A percentile compares a stretch with the other conserved stretches of the same genome.
These are phyloP conservation scores for Termitomyces sp. DNA, from an alignment of 768 basidiomycete species.

Conservation along the genomic window DNA sequence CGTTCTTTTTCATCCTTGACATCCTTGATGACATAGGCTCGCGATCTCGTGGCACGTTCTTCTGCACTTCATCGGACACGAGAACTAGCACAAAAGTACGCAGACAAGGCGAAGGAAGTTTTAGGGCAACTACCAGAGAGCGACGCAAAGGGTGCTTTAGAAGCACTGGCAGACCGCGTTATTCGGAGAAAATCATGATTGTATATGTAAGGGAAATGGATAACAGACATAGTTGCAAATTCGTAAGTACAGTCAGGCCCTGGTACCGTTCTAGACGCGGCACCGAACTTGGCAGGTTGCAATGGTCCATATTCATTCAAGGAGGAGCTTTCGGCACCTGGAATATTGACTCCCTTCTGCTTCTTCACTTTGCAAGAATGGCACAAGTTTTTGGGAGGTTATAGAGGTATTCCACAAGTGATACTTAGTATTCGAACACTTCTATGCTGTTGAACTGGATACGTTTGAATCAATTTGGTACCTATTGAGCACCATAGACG, in stretches of 20 bases:
- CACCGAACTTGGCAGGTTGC: background rate
- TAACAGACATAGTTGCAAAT: background rate
- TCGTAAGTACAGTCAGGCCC: background rate
- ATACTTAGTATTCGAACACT: too few relatives aligned
- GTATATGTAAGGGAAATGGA: background rate
- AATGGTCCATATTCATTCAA: too few relatives aligned
- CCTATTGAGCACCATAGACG: too few relatives aligned
- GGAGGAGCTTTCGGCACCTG: too few relatives aligned
- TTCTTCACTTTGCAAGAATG: too few relatives aligned
- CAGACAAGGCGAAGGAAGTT: slow-evolving; percentile 73
- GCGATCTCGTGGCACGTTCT: slow-evolving; percentile 68
- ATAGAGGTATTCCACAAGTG: too few relatives aligned
- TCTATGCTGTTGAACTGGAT: too few relatives aligned
- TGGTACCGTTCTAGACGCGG: background rate
- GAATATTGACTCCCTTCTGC: too few relatives aligned
- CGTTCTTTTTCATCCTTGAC: background rate
- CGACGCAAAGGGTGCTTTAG: slow-evolving; percentile 75
- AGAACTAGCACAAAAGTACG: slow-evolving; percentile 73
- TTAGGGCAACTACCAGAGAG: slow-evolving; percentile 75
- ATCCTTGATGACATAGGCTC: slow-evolving; percentile 54
- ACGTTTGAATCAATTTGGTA: too few relatives aligned
- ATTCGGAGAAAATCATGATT: slow-evolving; percentile 45
- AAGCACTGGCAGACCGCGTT: slow-evolving; percentile 73
- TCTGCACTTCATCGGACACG: slow-evolving; percentile 82
- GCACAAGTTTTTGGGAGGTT: too few relatives aligned